These are phyloP conservation scores for Solanum chmielewskii DNA, from an alignment of 257 asterid genomes.

Conservation along the genomic window DNA sequence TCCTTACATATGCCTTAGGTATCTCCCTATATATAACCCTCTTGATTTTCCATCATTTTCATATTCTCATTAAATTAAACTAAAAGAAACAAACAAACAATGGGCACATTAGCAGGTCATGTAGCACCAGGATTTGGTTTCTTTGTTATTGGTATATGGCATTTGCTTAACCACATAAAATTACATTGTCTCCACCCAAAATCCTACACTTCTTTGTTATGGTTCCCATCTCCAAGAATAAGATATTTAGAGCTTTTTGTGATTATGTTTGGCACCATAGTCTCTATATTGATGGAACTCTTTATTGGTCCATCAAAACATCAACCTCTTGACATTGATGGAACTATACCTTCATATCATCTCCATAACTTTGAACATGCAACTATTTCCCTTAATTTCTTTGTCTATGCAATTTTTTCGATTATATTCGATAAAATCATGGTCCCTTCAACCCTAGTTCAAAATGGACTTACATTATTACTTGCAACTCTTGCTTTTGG, in stretches of 20 bases:
- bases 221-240: background rate
- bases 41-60: background rate
- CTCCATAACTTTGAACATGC: conserved; percentile 76
- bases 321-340: conserved; percentile 31
- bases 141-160: background rate
- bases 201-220: background rate
- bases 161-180: background rate
- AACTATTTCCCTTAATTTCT: conserved; percentile 51
- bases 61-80: background rate
- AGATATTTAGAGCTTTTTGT: conserved; percentile 12
- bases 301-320: conserved; percentile 35
- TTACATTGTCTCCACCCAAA: background rate
- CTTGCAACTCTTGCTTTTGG: conserved; percentile 53
- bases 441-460: conserved; percentile 18
- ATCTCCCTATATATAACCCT: background rate
- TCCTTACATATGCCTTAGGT: background rate
- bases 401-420: conserved; percentile 48
- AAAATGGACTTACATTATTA: conserved; percentile 31
- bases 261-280: conserved; percentile 28
- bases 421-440: conserved; percentile 25
- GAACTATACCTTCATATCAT: conserved; percentile 38
- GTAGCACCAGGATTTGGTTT: background rate
- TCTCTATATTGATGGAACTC: conserved; percentile 44
- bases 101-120: background rate
- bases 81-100: too few species aligned